Conservation (phyloP, 2,329 filamentous ascomycete genomes). For the Claviceps purpurea region DNA sequence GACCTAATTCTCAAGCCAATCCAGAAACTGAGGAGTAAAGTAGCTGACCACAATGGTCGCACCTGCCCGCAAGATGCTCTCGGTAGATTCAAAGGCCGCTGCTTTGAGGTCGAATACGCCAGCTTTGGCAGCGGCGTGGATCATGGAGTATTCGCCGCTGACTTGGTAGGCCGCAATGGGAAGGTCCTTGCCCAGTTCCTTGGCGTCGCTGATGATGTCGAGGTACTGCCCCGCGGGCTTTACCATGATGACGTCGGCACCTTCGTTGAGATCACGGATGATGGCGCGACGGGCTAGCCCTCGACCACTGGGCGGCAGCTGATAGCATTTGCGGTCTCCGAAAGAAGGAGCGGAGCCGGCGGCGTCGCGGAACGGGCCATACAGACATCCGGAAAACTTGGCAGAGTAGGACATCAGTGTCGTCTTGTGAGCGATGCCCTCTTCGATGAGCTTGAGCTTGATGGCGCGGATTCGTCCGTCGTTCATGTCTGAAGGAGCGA, state of each 20-base stretch:
- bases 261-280: conserved; percentile 76
- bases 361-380: conserved; percentile 93
- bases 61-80: conserved; percentile 84
- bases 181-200: conserved; percentile 82
- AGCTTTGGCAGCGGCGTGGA: conserved; percentile 87
- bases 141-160: conserved; percentile 95
- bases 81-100: conserved; percentile 90
- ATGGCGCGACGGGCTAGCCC: conserved; percentile 88
- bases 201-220: conserved; percentile 95
- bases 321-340: conserved; percentile 92
- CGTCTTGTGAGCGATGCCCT: conserved; percentile 80
- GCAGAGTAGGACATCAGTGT: conserved; percentile 96
- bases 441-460: conserved; percentile 93
- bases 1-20: conserved; percentile 45
- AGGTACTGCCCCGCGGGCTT: conserved; percentile 94
- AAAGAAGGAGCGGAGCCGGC: conserved; percentile 85
- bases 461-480: conserved; percentile 94
- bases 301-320: conserved; percentile 82
- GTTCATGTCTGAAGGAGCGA: conserved; percentile 98
- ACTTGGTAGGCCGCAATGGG: conserved; percentile 95
- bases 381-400: conserved; percentile 93
- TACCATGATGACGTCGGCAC: conserved; percentile 97
- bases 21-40: conserved; percentile 71
- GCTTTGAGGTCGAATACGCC: conserved; percentile 90
- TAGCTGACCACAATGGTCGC: conserved; percentile 90